These are phyloP conservation scores for Trypanosoma rangeli DNA, from an alignment of 208 protist species.

Conservation along the genomic window DNA sequence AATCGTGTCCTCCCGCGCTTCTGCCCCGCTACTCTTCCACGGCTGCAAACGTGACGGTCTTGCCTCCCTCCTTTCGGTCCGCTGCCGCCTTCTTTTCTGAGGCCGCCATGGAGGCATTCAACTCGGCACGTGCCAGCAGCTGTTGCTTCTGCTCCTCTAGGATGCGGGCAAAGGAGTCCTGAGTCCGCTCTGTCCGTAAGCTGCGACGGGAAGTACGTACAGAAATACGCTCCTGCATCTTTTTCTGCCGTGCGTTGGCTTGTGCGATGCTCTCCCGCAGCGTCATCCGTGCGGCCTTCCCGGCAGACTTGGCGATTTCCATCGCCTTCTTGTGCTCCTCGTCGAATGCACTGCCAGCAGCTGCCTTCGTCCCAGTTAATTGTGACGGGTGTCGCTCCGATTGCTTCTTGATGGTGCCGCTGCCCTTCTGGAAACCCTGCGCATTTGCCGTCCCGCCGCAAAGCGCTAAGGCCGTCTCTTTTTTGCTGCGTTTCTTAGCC, in stretches of 20 bases:
- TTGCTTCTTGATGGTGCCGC: conserved; percentile 4
- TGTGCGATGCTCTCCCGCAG: conserved; percentile 55
- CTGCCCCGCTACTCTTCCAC: background rate
- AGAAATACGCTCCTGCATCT: conserved; percentile 50
- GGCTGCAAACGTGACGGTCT: conserved; percentile 61
- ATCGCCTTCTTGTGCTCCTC: conserved; percentile 57
- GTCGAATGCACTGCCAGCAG: conserved; percentile 10
- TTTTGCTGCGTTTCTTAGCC: conserved; percentile 16
- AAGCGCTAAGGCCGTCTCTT: background rate
- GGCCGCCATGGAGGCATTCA: conserved; percentile 31
- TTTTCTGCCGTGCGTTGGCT: conserved; percentile 55
- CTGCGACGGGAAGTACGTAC: conserved; percentile 42
- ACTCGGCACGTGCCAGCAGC: conserved; percentile 52
- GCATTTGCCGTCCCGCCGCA: background rate
- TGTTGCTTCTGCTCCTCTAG: conserved; percentile 81
- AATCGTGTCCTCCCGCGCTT: background rate
- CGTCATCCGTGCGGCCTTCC: conserved; percentile 41
- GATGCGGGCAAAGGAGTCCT: conserved; percentile 68
- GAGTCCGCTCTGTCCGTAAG: conserved; percentile 39
- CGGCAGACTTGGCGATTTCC: conserved; percentile 58
- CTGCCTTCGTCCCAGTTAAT: background rate
- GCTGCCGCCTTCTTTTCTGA: conserved; percentile 20
- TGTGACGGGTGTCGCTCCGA: background rate
- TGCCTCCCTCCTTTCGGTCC: conserved; percentile 24
- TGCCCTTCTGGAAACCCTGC: background rate